Evolutionary conservation across 2,329 filamentous ascomycete genomes (phyloP), one percentile per base, ranked within the genome.

Genomic region (Periconia macrospinosa): DNA sequence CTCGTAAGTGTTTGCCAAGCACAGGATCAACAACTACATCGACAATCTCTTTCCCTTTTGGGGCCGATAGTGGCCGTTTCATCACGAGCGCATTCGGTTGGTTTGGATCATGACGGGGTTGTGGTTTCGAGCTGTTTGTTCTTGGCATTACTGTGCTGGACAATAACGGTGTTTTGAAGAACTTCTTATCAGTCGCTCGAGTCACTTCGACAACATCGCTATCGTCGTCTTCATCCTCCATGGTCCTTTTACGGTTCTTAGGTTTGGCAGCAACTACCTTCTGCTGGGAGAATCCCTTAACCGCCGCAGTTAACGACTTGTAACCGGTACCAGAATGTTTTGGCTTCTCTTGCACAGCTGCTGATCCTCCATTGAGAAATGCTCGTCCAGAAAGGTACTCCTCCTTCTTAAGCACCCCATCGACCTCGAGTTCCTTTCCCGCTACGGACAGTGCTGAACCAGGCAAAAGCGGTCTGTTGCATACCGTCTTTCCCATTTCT

Each of bases 1-100:
- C 81, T 27, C 87, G 82, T 9, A 91, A 75, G 59, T 85, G 80
- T 57, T 83, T 85, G 8, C 78, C 75, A 15, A 91, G 67, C 11
- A 88, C 71, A 1, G 88, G 88, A 68, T 91, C 88, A 2, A 91
- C 79, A 0, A 90, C 87, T 1, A 91, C 87, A 69, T 90, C 88
- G 1, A 90, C 86, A 46, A 89, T 77, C 49, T 84, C 81, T 65
- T 86, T 88, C 1, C 85, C 86, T 53, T 80, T 81, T 0, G 84
- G 83, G 45, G 78, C 79, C 13, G 74, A 70, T 19, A 68, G 74
- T 1, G 85, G 86, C 30, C 85, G 76, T 64, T 82, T 85, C 87
- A 91, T 90, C 6, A 90, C 80, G 27, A 90, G 70, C 1, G 87
- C 86, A 42, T 82, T 82, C 6, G 80, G 76, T 3, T 79, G 78